A percentile compares a stretch with the other conserved stretches of the same genome.
Conservation (phyloP, 2,329 filamentous ascomycete genomes). For the Microdochium trichocladiopsis region DNA sequence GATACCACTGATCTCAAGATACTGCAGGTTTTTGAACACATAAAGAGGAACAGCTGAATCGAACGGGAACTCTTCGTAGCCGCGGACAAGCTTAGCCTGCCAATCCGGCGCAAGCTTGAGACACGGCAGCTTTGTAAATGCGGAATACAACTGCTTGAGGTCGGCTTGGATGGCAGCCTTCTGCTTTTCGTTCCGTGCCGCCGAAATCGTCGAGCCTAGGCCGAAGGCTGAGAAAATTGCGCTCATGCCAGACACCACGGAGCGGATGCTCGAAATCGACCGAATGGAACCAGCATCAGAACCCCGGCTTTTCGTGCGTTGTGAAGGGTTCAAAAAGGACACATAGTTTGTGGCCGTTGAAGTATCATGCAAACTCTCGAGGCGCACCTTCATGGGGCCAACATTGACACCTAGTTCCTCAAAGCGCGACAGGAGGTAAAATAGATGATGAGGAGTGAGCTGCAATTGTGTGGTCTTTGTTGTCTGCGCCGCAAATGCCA, state of each 20-base stretch:
- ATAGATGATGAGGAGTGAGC: conserved; percentile 91
- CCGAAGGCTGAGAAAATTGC: conserved; percentile 86
- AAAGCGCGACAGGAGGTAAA: conserved; percentile 91
- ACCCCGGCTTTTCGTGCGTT: conserved; percentile 69
- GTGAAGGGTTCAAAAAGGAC: conserved; percentile 82
- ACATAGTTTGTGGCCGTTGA: conserved; percentile 87
- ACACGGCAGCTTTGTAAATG: conserved; percentile 96
- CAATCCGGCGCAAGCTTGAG: conserved; percentile 87
- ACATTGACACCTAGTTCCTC: conserved; percentile 87
- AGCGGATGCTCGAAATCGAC: conserved; percentile 93
- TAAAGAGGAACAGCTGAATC: conserved; percentile 95
- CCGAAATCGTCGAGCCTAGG: conserved; percentile 70
- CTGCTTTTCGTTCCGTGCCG: conserved; percentile 80
- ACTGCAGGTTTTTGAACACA: conserved; percentile 93
- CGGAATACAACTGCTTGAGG: conserved; percentile 92
- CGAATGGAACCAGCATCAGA: conserved; percentile 88
- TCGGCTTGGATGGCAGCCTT: conserved; percentile 81
- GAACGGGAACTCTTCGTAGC: conserved; percentile 96
- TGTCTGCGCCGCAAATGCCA: conserved; percentile 77
- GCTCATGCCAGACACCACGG: conserved; percentile 96
- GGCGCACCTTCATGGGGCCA: conserved; percentile 89
- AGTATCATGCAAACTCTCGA: conserved; percentile 91
- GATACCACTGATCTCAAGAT: conserved; percentile 88
- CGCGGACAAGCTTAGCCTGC: conserved; percentile 80
- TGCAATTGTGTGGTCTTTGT: conserved; percentile 88